Conservation (phyloP, 164 flowering plant species). For the Houttuynia cordata region DNA sequence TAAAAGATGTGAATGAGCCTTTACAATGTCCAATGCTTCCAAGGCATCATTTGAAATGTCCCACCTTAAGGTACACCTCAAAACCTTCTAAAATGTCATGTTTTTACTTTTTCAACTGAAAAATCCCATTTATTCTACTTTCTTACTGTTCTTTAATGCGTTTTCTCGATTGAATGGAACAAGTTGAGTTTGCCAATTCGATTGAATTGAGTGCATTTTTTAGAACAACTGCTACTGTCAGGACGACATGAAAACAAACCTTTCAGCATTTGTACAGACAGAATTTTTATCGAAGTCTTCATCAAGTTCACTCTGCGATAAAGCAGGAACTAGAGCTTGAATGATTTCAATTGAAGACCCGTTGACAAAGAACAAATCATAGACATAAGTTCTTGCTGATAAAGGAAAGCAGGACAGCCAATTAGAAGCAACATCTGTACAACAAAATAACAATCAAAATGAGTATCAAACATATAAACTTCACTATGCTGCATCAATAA, state of each 20-base stretch:
- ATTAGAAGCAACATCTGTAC: constrained; percentile 73
- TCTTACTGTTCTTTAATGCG: too few species aligned
- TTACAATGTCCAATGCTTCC: too few species aligned
- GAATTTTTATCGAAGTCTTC: constrained; percentile 24
- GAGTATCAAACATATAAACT: not conserved
- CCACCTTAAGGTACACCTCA: too few species aligned
- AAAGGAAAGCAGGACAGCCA: constrained; percentile 83
- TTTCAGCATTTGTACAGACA: constrained; percentile 62
- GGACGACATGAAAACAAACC: constrained; percentile 25
- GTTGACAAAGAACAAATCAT: constrained; percentile 66
- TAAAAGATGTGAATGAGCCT: not conserved
- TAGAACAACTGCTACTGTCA: not conserved
- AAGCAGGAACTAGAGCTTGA: constrained; percentile 59
- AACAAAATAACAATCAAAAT: constrained; percentile 1
- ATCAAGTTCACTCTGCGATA: constrained; percentile 27
- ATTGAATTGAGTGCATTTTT: not conserved
- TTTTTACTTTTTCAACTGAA: too few species aligned
- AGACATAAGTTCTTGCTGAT: constrained; percentile 50
- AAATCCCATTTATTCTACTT: too few species aligned
- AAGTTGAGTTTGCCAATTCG: not conserved
- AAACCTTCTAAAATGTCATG: too few species aligned
- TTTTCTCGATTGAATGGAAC: not conserved
- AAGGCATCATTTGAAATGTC: too few species aligned
- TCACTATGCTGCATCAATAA: not conserved
- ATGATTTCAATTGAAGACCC: constrained; percentile 62